Evolutionary conservation across 2,329 filamentous ascomycete species (phyloP).

Genomic region (Lecanoromycetidae sp.): DNA sequence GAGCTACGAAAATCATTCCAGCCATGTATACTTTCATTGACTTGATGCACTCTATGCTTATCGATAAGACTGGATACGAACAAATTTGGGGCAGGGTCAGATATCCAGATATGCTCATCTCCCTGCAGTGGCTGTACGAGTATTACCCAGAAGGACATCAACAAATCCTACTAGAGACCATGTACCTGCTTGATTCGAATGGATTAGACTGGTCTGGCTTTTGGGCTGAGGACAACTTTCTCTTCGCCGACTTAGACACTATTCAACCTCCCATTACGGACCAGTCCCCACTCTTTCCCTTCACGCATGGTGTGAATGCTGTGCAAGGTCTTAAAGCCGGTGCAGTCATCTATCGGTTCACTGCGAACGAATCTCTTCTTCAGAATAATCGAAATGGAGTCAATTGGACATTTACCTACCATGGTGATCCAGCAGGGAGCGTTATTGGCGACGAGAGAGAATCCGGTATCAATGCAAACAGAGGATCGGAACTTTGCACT

Average conservation of each 20-base stretch:
- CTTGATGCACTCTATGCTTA: slow-evolving; percentile 44
- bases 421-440: slow-evolving; percentile 36
- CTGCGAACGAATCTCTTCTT: slow-evolving; percentile 32
- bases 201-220: slow-evolving; percentile 32
- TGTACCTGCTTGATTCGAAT: slow-evolving; percentile 32
- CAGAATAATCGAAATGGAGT: slow-evolving; percentile 33
- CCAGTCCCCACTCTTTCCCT: slow-evolving; percentile 25
- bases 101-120: slow-evolving; percentile 34
- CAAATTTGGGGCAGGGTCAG: slow-evolving; percentile 30
- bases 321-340: slow-evolving; percentile 37
- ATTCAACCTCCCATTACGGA: slow-evolving; percentile 24
- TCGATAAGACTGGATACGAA: slow-evolving; percentile 38
- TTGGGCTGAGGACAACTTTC: slow-evolving; percentile 28
- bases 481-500: slow-evolving; percentile 39
- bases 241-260: slow-evolving; percentile 28
- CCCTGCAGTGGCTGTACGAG: slow-evolving; percentile 39
- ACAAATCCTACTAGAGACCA: slow-evolving; percentile 31
- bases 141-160: slow-evolving; percentile 29
- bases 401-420: slow-evolving; percentile 38
- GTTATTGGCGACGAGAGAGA: slow-evolving; percentile 41
- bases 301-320: slow-evolving; percentile 37
- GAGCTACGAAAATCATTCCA: slow-evolving; percentile 34
- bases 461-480: slow-evolving; percentile 32
- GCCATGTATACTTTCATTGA: slow-evolving; percentile 40
- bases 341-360: slow-evolving; percentile 36